These are phyloP conservation scores for Aspergillus nidulans DNA, from an alignment of 495 filamentous ascomycete genomes.

Conservation along the genomic window DNA sequence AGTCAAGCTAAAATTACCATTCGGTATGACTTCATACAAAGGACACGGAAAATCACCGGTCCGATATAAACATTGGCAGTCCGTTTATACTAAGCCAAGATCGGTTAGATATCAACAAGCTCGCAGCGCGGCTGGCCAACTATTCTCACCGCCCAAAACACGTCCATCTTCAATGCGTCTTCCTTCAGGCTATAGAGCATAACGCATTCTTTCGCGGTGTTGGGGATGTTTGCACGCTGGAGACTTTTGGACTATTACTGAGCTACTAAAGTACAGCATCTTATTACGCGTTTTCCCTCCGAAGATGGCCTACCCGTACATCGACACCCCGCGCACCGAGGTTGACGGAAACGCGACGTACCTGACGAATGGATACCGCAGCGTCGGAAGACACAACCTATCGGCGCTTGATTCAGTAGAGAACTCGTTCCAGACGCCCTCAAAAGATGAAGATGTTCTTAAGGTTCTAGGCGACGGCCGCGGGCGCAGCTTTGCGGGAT, in stretches of 20 bases:
- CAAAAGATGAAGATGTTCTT: conserved; percentile 68
- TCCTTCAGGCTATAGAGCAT: not conserved
- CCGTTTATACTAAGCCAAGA: conserved; percentile 27
- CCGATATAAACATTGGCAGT: conserved; percentile 16
- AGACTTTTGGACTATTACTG: conserved; percentile 10
- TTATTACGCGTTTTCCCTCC: conserved; percentile 12
- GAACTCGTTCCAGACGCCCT: conserved; percentile 80
- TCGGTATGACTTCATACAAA: conserved; percentile 40
- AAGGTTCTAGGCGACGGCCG: conserved; percentile 60
- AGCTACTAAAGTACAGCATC: not conserved
- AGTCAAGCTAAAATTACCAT: conserved; percentile 13
- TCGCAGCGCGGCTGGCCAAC: too few species aligned
- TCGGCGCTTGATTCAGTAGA: conserved; percentile 77
- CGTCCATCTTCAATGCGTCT: conserved; percentile 23
- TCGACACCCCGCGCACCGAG: conserved; percentile 78
- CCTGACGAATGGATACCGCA: conserved; percentile 55
- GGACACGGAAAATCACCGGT: conserved; percentile 27
- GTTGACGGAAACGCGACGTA: conserved; percentile 72
- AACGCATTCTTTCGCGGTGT: conserved; percentile 4
- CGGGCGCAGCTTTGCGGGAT: conserved; percentile 43
- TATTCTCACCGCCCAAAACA: conserved; percentile 37
- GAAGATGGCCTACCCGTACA: conserved; percentile 49
- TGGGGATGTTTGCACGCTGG: conserved; percentile 32
- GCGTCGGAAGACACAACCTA: conserved; percentile 41
- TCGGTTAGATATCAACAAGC: conserved; percentile 44